Base-by-base conservation (phyloP, 495 filamentous ascomycete species). In the Chaetomium fimeti region DNA sequence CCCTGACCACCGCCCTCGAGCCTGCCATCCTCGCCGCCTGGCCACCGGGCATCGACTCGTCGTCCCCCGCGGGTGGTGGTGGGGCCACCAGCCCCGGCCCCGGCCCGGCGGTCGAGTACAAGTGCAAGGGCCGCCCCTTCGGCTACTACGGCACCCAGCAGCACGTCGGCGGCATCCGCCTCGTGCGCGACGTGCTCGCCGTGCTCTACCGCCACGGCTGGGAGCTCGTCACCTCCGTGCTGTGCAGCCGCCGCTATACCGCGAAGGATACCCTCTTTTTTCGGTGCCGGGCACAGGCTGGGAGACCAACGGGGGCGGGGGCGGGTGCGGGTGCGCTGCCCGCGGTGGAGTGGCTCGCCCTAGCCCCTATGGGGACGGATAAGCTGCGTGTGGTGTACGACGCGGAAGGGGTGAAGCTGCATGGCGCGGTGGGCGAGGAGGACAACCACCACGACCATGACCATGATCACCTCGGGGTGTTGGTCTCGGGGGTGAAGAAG, bases 1-100 rank as follows among this genome's bases (percentile, higher is more conserved):
- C 51, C 16, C 38, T 68, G 45, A 56, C 72, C 47, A 54, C 72
- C 24, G 69, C 72, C 57, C 43, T 79, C 6, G 71, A 72, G 16
- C 47, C 74, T 3, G 40, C 74, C 38, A 62, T 78, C 27, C 64
- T 72, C 7, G 69, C 77, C 29, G 58, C 63, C 36, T 72, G 66
- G 63, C 47, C 57, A 9, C 52, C 61, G 13, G 68, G 65, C 5
- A 57, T 72, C 40, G 43, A 66, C 16, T 47, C 52, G 3, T 25
- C 32, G 9, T 38, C 51, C 15, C n/a, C n/a, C n/a, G n/a, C n/a
- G n/a, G n/a, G n/a, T n/a, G n/a, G n/a, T n/a, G n/a, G n/a, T n/a
- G n/a, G n/a, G n/a, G n/a, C n/a, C n/a, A n/a, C n/a, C n/a, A 15
- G 22, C 16, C 53, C 45, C 15, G n/a, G 24, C 13, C 49, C 47